A percentile compares a stretch with the other conserved stretches of the same genome.
Evolutionary conservation across 2,329 filamentous ascomycete genomes (phyloP).

Genomic region (Zalaria sp.): DNA sequence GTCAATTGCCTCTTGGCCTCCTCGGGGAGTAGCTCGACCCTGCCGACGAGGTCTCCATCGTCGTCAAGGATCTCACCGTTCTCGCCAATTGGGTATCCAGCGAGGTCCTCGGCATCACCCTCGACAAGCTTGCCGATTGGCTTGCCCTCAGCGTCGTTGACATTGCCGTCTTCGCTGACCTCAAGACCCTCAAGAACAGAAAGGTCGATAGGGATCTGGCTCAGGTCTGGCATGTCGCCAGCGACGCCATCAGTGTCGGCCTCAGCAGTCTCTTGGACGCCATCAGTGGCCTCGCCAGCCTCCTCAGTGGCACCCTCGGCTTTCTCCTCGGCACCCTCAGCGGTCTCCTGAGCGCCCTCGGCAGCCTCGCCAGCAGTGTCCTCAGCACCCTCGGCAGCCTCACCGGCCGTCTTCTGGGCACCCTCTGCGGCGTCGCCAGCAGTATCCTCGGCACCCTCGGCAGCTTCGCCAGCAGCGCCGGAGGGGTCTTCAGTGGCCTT

Average conservation of each 20-base stretch:
- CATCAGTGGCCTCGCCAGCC: conserved; percentile 4
- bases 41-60: conserved; percentile 40
- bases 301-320: conserved; percentile 11
- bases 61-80: conserved; percentile 42
- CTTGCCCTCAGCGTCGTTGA: conserved; percentile 37
- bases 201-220: conserved; percentile 28
- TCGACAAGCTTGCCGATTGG: conserved; percentile 34
- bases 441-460: conserved; percentile 13
- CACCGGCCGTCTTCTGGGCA: conserved; percentile 12
- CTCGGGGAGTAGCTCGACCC: conserved; percentile 35
- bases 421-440: conserved; percentile 17
- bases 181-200: conserved; percentile 34
- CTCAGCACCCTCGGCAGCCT: conserved; percentile 7
- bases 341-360: conserved; percentile 13
- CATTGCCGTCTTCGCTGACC: conserved; percentile 39
- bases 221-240: conserved; percentile 16
- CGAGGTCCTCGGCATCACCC: conserved; percentile 38
- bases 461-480: conserved; percentile 16
- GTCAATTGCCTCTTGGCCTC: conserved; percentile 26
- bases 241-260: conserved; percentile 11
- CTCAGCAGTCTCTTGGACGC: conserved; percentile 5
- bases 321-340: conserved; percentile 17
- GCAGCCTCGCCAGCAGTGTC: conserved; percentile 15
- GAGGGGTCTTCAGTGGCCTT: conserved; percentile 25
- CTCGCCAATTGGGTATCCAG: conserved; percentile 37